Percentiles rank a stretch among this genome's conserved stretches.
phyloP scores from a whole-genome alignment of 2,329 filamentous ascomycete genomes.

The Magnaporthiopsis incrustans region DNA sequence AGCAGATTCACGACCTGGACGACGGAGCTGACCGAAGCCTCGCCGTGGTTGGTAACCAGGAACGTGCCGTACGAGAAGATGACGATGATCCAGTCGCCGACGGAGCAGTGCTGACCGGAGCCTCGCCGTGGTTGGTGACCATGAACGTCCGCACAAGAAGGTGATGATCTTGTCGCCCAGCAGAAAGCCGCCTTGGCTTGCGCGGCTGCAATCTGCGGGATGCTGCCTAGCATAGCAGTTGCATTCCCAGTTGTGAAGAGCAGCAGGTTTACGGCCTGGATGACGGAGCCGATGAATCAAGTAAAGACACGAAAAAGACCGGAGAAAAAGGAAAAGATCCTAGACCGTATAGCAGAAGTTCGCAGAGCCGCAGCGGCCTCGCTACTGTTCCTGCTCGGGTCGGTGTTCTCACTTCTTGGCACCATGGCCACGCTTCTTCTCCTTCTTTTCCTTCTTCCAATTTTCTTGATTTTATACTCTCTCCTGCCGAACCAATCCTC shows the following conservation, averaged over 20 bases:
- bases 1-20: slow-evolving; percentile 74
- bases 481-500: too few relatives aligned
- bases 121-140: too few relatives aligned
- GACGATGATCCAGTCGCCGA: slow-evolving; percentile 64
- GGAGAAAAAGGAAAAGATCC: background rate
- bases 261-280: slow-evolving; percentile 73
- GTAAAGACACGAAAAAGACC: background rate
- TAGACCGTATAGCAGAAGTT: background rate
- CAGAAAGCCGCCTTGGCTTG: slow-evolving; percentile 66
- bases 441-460: too few relatives aligned
- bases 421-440: too few relatives aligned
- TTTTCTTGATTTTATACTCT: too few relatives aligned
- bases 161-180: too few relatives aligned
- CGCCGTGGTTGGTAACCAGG: slow-evolving; percentile 43
- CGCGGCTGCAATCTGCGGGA: slow-evolving; percentile 74
- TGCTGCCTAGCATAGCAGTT: slow-evolving; percentile 60
- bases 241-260: slow-evolving; percentile 73
- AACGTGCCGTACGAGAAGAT: slow-evolving; percentile 76
- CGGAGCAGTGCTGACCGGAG: slow-evolving; percentile 69
- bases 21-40: slow-evolving; percentile 46
- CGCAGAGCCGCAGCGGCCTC: too few relatives aligned
- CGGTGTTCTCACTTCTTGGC: too few relatives aligned
- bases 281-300: slow-evolving; percentile 35
- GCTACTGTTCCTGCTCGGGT: too few relatives aligned
- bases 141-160: too few relatives aligned